Evolutionary conservation across 1,284 basidiomycete species (phyloP), one percentile per base, ranked within the genome.

Genomic region (Marasmius sp.): DNA sequence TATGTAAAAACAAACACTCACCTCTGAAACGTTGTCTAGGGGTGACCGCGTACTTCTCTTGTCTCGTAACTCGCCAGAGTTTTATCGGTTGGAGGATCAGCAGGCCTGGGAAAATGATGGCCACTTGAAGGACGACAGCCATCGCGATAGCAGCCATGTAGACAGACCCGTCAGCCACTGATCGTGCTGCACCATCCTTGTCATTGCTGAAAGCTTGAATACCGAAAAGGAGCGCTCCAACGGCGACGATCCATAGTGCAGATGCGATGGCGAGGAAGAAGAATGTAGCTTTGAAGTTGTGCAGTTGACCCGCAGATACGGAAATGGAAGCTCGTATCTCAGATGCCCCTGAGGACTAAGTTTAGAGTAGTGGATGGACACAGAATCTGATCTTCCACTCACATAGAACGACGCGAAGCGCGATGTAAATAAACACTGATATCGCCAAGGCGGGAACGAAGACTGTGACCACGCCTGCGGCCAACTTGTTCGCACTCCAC

Each of bases 11-110:
- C 57, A 52, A 50, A 47, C 41, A 73, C 85, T 65, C 68, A 91
- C 91, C 85, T 77, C 91, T 76, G 76, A 93, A 93, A n/a, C 83
- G 79, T 71, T 93, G 87, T 34, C 92, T 80, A 43, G 92, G 92
- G 9, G 92, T 94, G 34, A 88, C 67, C 6, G 88, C 86, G 27
- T 77, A 76, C 61, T 77, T 81, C 68, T 88, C 83, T 3, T 80
- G 79, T 37, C 79, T 76, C 33, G 85, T 62, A 38, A 88, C 82
- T 59, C 72, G 77, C 79, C 83, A 83, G 14, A 93, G 74, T 47
- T 85, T 81, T 22, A 81, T 64, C 3, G 90, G 90, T 69, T 92
- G 91, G 7, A 94, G 78, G 65, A 93, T 67, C 45, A 91, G 80
- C 18, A 92, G 69, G 11, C 82, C 91, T 16, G 92, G 92, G 39